phyloP scores from a whole-genome alignment of 2,329 filamentous ascomycete genomes.

The Paraphaeosphaeria sporulosa region DNA sequence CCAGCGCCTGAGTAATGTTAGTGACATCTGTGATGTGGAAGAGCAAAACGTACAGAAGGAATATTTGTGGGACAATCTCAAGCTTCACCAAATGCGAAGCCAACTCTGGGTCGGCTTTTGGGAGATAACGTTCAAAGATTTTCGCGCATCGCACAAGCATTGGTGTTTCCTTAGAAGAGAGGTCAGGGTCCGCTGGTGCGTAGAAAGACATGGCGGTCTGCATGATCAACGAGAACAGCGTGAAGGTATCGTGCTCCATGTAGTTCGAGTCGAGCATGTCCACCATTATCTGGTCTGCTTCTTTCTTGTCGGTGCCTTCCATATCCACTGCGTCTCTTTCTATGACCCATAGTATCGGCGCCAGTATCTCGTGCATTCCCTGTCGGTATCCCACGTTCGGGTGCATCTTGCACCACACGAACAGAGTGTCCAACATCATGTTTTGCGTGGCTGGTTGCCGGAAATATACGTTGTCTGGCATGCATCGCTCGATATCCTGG shows the following conservation, averaged over 20 bases:
- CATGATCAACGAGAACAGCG: conserved; percentile 87
- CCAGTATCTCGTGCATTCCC: conserved; percentile 96
- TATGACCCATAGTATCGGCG: conserved; percentile 85
- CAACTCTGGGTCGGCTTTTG: conserved; percentile 82
- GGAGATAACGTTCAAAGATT: conserved; percentile 84
- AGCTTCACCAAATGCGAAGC: conserved; percentile 80
- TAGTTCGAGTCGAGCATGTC: conserved; percentile 73
- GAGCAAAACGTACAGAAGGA: conserved; percentile 75
- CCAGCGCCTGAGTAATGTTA: conserved; percentile 73
- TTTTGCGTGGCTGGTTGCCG: conserved; percentile 79
- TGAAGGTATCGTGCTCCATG: conserved; percentile 90
- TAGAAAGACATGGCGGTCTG: conserved; percentile 86
- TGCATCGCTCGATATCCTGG: conserved; percentile 89
- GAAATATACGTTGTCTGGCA: conserved; percentile 92
- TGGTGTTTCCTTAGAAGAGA: conserved; percentile 59
- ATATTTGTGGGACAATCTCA: conserved; percentile 95
- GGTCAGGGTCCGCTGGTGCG: conserved; percentile 64
- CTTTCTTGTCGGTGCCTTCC: conserved; percentile 28
- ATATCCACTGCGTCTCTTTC: conserved; percentile 78
- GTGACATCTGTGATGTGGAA: conserved; percentile 2
- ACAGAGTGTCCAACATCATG: conserved; percentile 87
- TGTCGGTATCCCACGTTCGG: conserved; percentile 91
- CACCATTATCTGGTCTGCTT: conserved; percentile 37
- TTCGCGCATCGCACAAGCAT: conserved; percentile 87
- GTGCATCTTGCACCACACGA: conserved; percentile 93